These are phyloP conservation scores for Macaranga tanarius DNA, from an alignment of 441 rosid species.

Conservation along the genomic window DNA sequence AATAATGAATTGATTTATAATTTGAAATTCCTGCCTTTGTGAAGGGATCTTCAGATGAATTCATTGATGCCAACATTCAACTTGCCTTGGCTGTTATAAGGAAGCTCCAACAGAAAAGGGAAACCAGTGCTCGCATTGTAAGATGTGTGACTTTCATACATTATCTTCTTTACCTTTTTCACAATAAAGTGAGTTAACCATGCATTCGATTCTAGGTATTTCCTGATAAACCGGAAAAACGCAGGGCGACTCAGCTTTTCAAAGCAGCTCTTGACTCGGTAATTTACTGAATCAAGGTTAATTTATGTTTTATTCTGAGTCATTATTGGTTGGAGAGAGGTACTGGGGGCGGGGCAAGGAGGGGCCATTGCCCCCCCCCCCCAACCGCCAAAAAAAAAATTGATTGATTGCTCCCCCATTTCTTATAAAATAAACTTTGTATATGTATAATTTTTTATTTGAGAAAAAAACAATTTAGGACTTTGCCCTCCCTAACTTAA, in stretches of 20 bases:
- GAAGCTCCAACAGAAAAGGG: slow-evolving; percentile 70
- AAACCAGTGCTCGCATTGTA: slow-evolving; percentile 84
- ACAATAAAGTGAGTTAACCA: slow-evolving; percentile 5
- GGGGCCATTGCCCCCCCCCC: no score
- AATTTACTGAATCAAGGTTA: slow-evolving; percentile 22
- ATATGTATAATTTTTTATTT: no score
- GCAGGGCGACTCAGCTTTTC: slow-evolving; percentile 74
- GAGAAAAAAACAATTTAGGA: no score
- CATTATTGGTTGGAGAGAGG: not conserved
- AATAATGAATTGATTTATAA: slow-evolving; percentile 21
- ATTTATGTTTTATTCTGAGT: not conserved
- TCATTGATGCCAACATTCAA: slow-evolving; percentile 92
- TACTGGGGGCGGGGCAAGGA: no score
- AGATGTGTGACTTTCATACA: slow-evolving; percentile 27
- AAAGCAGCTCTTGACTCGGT: slow-evolving; percentile 79
- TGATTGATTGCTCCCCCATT: no score
- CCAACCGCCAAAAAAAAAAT: no score
- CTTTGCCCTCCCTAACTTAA: no score
- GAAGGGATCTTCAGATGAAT: slow-evolving; percentile 97
- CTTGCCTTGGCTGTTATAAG: slow-evolving; percentile 68
- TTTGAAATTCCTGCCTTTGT: slow-evolving; percentile 45
- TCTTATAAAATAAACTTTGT: no score
- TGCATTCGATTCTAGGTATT: slow-evolving; percentile 60
- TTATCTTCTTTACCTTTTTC: slow-evolving; percentile 2
- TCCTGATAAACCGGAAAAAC: slow-evolving; percentile 88